These are phyloP conservation scores for Yarrowia sp. DNA, from an alignment of 805 yeast genomes.

Conservation along the genomic window DNA sequence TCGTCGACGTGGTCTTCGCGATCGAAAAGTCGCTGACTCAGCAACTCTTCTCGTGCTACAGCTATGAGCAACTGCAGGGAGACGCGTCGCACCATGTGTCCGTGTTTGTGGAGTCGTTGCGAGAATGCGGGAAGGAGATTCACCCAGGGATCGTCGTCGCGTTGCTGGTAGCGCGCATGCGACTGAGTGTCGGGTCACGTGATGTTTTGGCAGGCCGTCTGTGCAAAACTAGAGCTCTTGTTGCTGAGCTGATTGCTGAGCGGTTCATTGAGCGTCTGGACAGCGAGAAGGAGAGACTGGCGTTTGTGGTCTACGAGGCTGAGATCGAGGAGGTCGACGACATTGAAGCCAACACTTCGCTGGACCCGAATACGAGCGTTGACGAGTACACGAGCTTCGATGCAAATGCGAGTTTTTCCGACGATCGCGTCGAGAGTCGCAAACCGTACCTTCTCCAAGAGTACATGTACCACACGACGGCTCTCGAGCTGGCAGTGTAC, in stretches of 20 bases:
- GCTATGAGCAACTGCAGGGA: conserved; percentile 2
- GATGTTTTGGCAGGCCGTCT: neutral
- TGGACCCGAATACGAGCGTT: no score
- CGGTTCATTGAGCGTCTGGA: neutral
- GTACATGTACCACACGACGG: neutral
- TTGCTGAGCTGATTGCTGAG: conserved; percentile 17
- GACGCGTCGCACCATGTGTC: neutral
- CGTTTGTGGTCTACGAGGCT: neutral
- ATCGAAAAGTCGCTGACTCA: neutral
- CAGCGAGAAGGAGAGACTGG: neutral
- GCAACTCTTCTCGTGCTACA: neutral
- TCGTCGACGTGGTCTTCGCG: neutral
- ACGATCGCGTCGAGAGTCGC: no score
- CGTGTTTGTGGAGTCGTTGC: neutral
- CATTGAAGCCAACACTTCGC: no score
- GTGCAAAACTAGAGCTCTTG: neutral
- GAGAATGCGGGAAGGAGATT: neutral
- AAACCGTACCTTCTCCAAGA: neutral
- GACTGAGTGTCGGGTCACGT: neutral
- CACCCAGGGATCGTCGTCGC: conserved; percentile 3
- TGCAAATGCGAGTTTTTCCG: no score
- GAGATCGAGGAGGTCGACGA: neutral
- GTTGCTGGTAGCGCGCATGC: conserved; percentile 1
- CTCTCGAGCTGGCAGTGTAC: conserved; percentile 6
- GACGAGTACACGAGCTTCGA: neutral